A percentile compares a stretch with the other conserved stretches of the same genome.
phyloP scores from a whole-genome alignment of 2,329 filamentous ascomycete species.

The Colletotrichum musicola region DNA sequence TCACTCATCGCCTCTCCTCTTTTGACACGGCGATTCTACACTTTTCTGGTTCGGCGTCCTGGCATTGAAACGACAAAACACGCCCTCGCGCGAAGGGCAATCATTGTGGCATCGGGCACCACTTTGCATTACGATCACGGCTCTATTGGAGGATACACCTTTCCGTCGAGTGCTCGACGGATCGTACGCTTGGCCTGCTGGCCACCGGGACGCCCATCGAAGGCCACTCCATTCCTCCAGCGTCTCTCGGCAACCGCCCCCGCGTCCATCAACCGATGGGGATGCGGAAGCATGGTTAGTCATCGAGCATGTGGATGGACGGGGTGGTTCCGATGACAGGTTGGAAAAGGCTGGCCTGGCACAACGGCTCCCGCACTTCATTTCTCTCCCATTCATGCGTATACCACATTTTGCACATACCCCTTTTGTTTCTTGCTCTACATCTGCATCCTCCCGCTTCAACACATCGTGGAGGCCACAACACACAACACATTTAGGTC shows the following conservation, averaged over 20 bases:
- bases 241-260: neutral
- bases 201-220: conserved; percentile 10
- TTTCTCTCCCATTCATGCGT: conserved; percentile 37
- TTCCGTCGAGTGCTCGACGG: conserved; percentile 22
- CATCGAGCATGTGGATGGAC: neutral
- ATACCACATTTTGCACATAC: conserved; percentile 39
- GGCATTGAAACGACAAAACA: conserved; percentile 34
- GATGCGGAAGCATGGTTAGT: neutral
- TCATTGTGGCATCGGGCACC: conserved; percentile 36
- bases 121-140: conserved; percentile 38
- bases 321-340: conserved; percentile 15
- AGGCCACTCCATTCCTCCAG: neutral
- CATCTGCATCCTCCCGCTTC: conserved; percentile 37
- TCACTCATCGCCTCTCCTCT: conserved; percentile 41
- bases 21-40: conserved; percentile 46
- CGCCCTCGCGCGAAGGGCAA: conserved; percentile 38
- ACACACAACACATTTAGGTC: conserved; percentile 27
- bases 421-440: conserved; percentile 19
- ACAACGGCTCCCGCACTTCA: conserved; percentile 25
- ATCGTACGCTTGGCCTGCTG: conserved; percentile 6
- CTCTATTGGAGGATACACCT: conserved; percentile 37
- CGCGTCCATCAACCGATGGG: neutral
- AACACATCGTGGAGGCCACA: conserved; percentile 36
- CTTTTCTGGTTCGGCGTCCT: conserved; percentile 38
- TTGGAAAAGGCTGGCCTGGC: conserved; percentile 39